Conservation (phyloP, 371 early-diverging fungal genomes). For the Rhizopus sp. region DNA sequence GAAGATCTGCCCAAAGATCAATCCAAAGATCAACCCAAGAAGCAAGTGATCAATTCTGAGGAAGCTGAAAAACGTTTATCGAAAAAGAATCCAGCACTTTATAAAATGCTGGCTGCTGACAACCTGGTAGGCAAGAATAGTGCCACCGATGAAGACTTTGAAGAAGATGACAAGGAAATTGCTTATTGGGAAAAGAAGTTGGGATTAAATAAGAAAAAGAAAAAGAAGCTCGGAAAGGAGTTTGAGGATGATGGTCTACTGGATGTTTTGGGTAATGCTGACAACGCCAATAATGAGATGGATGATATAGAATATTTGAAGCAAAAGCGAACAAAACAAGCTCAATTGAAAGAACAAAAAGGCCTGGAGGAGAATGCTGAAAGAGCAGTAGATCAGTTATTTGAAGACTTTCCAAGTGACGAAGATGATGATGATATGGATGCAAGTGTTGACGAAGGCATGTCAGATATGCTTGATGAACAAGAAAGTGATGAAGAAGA, state of each 20-base stretch:
- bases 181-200: constrained; percentile 79
- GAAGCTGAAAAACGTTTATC: constrained; percentile 65
- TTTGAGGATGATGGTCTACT: constrained; percentile 63
- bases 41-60: constrained; percentile 24
- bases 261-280: constrained; percentile 44
- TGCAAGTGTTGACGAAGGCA: constrained; percentile 5
- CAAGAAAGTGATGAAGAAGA: constrained; percentile 7
- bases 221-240: constrained; percentile 50
- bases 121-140: constrained; percentile 46
- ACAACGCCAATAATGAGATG: constrained; percentile 24
- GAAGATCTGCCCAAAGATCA: background rate
- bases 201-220: constrained; percentile 64
- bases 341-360: constrained; percentile 35
- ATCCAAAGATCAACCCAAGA: constrained; percentile 3
- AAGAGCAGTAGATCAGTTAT: constrained; percentile 39
- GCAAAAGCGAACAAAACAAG: constrained; percentile 42
- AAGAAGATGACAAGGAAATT: constrained; percentile 75
- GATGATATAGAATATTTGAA: constrained; percentile 51
- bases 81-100: constrained; percentile 69
- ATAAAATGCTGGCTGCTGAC: constrained; percentile 63
- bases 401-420: constrained; percentile 31
- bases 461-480: background rate
- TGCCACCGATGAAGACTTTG: constrained; percentile 44
- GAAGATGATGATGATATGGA: constrained; percentile 8
- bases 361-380: constrained; percentile 46